Conservation (phyloP, 2,329 filamentous ascomycete genomes). For the Colletotrichum zoysiae region DNA sequence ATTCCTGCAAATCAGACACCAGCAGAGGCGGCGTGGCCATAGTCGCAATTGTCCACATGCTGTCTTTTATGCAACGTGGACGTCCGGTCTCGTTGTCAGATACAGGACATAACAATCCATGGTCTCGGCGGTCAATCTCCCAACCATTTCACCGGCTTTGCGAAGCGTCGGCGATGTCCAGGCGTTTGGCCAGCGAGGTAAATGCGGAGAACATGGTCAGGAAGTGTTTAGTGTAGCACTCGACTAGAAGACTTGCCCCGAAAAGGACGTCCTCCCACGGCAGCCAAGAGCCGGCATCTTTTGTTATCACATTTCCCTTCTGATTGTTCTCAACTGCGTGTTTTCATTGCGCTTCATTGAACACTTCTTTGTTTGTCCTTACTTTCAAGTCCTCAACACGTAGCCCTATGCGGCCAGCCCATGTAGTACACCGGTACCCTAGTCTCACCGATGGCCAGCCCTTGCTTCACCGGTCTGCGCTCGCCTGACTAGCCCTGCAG, state of each 20-base stretch:
- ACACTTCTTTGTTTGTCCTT: not conserved
- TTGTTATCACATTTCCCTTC: slow-evolving; percentile 11
- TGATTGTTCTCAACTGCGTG: not conserved
- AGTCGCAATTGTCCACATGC: slow-evolving; percentile 25
- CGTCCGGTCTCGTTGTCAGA: not conserved
- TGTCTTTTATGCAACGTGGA: not conserved
- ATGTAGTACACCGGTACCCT: slow-evolving; percentile 23
- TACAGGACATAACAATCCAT: not conserved
- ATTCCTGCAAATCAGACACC: slow-evolving; percentile 11
- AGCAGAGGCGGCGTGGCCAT: slow-evolving; percentile 19
- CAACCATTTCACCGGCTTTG: not conserved
- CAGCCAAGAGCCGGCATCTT: slow-evolving; percentile 5
- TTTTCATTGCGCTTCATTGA: not conserved
- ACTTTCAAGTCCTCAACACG: not conserved
- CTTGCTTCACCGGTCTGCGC: slow-evolving; percentile 32
- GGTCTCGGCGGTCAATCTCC: not conserved
- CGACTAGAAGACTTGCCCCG: slow-evolving; percentile 5
- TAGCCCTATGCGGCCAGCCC: slow-evolving; percentile 17
- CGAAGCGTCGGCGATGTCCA: not conserved
- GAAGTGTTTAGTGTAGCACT: slow-evolving; percentile 5
- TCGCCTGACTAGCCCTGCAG: slow-evolving; percentile 24
- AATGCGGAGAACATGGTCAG: not conserved
- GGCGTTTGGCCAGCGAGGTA: not conserved
- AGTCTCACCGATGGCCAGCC: slow-evolving; percentile 36
- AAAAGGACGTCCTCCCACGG: slow-evolving; percentile 5